Evolutionary conservation across 2,329 filamentous ascomycete species (phyloP).

Genomic region (Fusarium caatingaense): DNA sequence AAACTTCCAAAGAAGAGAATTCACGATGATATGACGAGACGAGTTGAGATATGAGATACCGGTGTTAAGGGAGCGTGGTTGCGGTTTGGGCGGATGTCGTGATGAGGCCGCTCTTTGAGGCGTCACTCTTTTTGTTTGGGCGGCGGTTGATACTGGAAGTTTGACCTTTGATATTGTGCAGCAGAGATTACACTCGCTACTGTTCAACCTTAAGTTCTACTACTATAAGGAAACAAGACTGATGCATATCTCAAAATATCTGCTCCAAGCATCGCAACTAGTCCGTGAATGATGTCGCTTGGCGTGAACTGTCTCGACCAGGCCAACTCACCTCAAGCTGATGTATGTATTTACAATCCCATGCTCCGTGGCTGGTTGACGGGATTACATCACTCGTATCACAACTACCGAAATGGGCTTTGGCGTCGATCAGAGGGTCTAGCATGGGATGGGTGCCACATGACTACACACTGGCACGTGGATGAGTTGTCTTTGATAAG

Average conservation of each 20-base stretch:
- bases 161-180: background rate
- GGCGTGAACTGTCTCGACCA: background rate
- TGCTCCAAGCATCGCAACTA: background rate
- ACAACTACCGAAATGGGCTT: slow-evolving; percentile 33
- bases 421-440: slow-evolving; percentile 31
- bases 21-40: slow-evolving; percentile 29
- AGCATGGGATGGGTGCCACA: slow-evolving; percentile 35
- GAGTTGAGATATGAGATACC: slow-evolving; percentile 11
- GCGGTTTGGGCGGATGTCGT: slow-evolving; percentile 23
- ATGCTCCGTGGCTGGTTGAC: slow-evolving; percentile 27
- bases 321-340: background rate
- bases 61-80: slow-evolving; percentile 15
- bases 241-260: background rate
- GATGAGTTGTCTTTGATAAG: slow-evolving; percentile 23
- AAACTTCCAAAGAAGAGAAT: slow-evolving; percentile 15
- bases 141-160: background rate
- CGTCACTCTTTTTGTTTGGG: slow-evolving; percentile 32
- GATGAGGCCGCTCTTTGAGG: slow-evolving; percentile 27
- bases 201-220: slow-evolving; percentile 13
- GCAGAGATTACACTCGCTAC: slow-evolving; percentile 23
- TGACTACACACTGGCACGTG: slow-evolving; percentile 37
- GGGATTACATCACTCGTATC: slow-evolving; percentile 38
- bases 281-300: background rate
- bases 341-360: background rate
- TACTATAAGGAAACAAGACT: slow-evolving; percentile 5